Percentiles rank a stretch among this genome's conserved stretches.
phyloP scores from a whole-genome alignment of 345 rosid genomes.

The Dipteronia sinensis region DNA sequence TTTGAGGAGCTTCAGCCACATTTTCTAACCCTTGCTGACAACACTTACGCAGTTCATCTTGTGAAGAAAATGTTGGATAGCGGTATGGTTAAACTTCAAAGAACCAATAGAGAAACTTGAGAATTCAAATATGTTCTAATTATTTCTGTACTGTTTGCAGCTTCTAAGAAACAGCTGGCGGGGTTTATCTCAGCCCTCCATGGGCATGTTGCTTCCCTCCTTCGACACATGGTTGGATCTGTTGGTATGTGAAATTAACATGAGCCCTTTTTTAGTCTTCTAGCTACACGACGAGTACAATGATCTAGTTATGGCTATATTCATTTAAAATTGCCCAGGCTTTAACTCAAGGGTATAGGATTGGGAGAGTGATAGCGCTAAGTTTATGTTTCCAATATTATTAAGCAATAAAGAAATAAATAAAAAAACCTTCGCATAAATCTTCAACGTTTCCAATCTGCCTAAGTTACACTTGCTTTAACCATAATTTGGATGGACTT shows the following conservation, averaged over 20 bases:
- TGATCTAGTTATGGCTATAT: background rate
- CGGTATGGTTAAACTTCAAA: slow-evolving; percentile 44
- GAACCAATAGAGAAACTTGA: slow-evolving; percentile 9
- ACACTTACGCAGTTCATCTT: slow-evolving; percentile 71
- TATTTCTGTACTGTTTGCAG: slow-evolving; percentile 40
- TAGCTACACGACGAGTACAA: background rate
- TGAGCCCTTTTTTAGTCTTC: background rate
- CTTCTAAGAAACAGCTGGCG: slow-evolving; percentile 74
- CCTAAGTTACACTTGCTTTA: background rate
- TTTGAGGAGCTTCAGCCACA: slow-evolving; percentile 81
- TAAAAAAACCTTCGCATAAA: background rate
- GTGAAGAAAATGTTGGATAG: slow-evolving; percentile 81
- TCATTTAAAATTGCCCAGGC: background rate
- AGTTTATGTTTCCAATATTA: background rate
- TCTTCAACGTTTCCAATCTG: background rate
- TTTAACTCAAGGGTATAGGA: background rate
- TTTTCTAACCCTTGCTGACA: slow-evolving; percentile 66
- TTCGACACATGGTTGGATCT: slow-evolving; percentile 92
- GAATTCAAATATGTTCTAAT: background rate
- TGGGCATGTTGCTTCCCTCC: slow-evolving; percentile 79
- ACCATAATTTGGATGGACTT: background rate
- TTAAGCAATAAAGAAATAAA: background rate
- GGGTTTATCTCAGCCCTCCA: slow-evolving; percentile 70
- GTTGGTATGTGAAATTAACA: slow-evolving; percentile 55
- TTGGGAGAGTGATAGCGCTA: background rate